phyloP scores from a whole-genome alignment of 345 rosid species.

The Anastatica hierochuntica region DNA sequence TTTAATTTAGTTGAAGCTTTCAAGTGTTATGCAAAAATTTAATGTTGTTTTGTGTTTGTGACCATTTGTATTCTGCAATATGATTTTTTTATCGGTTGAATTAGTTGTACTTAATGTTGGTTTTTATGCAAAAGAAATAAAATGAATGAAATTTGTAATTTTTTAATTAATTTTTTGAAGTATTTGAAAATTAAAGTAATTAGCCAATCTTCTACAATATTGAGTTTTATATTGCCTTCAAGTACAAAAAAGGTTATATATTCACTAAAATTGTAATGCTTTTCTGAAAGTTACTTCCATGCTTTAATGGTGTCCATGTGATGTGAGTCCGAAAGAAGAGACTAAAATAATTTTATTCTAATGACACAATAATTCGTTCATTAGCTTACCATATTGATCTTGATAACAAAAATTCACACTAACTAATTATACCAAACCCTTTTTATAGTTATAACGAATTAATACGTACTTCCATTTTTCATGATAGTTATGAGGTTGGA shows the following conservation, averaged over 20 bases:
- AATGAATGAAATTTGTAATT: too few relatives aligned
- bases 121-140: too few relatives aligned
- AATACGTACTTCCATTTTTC: background rate
- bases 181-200: background rate
- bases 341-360: background rate
- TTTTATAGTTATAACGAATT: background rate
- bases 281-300: slow-evolving; percentile 17
- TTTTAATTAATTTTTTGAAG: background rate
- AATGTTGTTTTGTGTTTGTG: background rate
- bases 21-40: too few relatives aligned
- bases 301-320: slow-evolving; percentile 29
- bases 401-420: background rate
- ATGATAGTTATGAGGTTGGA: too few relatives aligned
- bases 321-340: slow-evolving; percentile 1
- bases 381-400: background rate
- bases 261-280: slow-evolving; percentile 5
- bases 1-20: too few relatives aligned
- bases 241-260: slow-evolving; percentile 13
- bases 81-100: too few relatives aligned
- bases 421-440: background rate
- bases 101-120: too few relatives aligned
- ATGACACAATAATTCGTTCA: slow-evolving; percentile 19
- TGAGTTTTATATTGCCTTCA: slow-evolving; percentile 20
- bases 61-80: too few relatives aligned
- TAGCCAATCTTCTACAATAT: slow-evolving; percentile 16